These are phyloP conservation scores for Bisporella sp. DNA, from an alignment of 2,329 filamentous ascomycete genomes.

Conservation along the genomic window DNA sequence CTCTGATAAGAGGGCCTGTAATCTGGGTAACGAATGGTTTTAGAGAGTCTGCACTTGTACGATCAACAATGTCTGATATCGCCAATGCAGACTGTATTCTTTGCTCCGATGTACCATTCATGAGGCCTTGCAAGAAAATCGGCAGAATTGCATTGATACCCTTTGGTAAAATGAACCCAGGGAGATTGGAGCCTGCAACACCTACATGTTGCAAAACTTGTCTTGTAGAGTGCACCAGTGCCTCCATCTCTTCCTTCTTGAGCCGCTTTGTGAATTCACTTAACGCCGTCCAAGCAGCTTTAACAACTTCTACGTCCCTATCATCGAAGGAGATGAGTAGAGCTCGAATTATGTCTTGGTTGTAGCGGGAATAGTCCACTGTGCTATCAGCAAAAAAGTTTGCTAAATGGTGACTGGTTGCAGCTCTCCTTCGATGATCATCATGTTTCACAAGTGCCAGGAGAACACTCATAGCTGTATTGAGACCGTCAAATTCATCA, in stretches of 20 bases:
- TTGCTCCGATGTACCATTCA: constrained; percentile 93
- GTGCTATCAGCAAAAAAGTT: constrained; percentile 77
- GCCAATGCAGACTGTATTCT: constrained; percentile 85
- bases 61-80: constrained; percentile 92
- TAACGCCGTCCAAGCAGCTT: constrained; percentile 81
- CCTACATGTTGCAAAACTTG: constrained; percentile 84
- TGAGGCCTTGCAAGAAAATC: constrained; percentile 94
- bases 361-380: constrained; percentile 91
- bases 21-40: constrained; percentile 97
- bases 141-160: constrained; percentile 94
- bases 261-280: constrained; percentile 82
- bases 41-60: constrained; percentile 78
- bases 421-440: constrained; percentile 76
- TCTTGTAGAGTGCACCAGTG: constrained; percentile 76
- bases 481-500: constrained; percentile 92
- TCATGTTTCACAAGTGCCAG: constrained; percentile 84
- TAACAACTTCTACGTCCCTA: constrained; percentile 73
- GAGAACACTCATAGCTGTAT: constrained; percentile 92
- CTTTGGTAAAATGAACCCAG: constrained; percentile 89
- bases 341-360: constrained; percentile 88
- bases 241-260: constrained; percentile 97
- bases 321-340: constrained; percentile 92
- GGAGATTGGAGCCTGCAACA: constrained; percentile 73
- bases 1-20: constrained; percentile 93
- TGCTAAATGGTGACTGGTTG: constrained; percentile 71